phyloP scores from a whole-genome alignment of 2,329 filamentous ascomycete species.

The Eutypa lata region DNA sequence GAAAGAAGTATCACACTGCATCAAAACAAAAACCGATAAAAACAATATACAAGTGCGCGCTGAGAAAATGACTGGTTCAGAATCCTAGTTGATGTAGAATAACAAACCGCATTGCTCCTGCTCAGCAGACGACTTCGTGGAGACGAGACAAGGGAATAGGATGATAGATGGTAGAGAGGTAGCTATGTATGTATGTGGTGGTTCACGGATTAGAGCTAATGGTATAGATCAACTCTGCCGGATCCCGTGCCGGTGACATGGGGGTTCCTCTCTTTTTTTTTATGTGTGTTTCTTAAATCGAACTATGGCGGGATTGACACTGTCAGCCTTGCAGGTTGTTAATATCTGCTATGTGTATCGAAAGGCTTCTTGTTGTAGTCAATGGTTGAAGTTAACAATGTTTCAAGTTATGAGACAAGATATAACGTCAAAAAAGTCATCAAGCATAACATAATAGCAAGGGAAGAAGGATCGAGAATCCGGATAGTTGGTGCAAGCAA shows the following conservation, averaged over 20 bases:
- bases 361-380: too few relatives aligned
- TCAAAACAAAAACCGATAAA: constrained; percentile 3
- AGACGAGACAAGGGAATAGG: neutral
- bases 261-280: neutral
- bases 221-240: neutral
- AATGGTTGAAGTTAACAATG: too few relatives aligned
- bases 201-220: neutral
- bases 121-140: constrained; percentile 3
- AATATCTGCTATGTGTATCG: neutral
- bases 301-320: neutral
- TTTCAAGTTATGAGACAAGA: neutral
- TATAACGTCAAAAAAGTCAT: neutral
- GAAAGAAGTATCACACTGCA: neutral
- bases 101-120: constrained; percentile 22
- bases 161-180: too few relatives aligned
- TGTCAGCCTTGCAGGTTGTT: neutral
- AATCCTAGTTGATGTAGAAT: constrained; percentile 16
- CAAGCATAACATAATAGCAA: neutral
- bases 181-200: neutral
- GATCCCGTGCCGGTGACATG: neutral
- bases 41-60: constrained; percentile 16
- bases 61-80: constrained; percentile 9
- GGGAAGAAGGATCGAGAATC: neutral
- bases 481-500: neutral
- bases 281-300: neutral